A percentile compares a stretch with the other conserved stretches of the same genome.
These are phyloP conservation scores for Tetracentron sinense DNA, from an alignment of 164 flowering plant genomes.

Conservation along the genomic window DNA sequence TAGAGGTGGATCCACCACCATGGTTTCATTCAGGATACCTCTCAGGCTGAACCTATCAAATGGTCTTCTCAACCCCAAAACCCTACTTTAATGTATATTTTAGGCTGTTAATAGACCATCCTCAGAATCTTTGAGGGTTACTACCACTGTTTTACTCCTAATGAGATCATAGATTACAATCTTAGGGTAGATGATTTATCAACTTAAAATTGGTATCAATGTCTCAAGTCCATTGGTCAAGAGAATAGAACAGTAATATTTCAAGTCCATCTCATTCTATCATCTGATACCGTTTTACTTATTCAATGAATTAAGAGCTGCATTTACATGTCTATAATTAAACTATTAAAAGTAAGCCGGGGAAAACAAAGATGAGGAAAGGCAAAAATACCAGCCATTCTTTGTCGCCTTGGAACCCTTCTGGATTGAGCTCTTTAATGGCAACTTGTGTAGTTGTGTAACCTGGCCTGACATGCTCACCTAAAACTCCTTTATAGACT, in stretches of 20 bases:
- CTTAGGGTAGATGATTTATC: not conserved
- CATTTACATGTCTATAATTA: too few species aligned
- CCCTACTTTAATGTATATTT: too few species aligned
- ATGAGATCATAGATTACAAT: too few species aligned
- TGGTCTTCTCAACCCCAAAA: not conserved
- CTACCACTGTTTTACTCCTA: not conserved
- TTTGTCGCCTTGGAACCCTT: conserved; percentile 84
- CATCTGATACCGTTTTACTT: too few species aligned
- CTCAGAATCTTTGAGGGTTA: not conserved
- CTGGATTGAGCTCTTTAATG: conserved; percentile 79
- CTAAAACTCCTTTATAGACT: conserved; percentile 84
- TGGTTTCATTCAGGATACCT: not conserved
- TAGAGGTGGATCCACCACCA: not conserved
- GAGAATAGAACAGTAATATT: too few species aligned
- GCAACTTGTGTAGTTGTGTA: conserved; percentile 67
- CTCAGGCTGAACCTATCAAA: not conserved
- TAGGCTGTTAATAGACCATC: not conserved
- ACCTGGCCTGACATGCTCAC: conserved; percentile 67
- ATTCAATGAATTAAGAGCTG: too few species aligned
- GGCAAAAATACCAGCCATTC: conserved; percentile 85
- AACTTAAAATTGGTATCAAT: too few species aligned
- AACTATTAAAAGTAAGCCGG: not conserved
- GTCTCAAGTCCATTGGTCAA: too few species aligned
- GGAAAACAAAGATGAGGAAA: conserved; percentile 7
- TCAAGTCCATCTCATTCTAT: too few species aligned